These are phyloP conservation scores for Akebia trifoliata DNA, from an alignment of 164 flowering plant species.

Conservation along the genomic window DNA sequence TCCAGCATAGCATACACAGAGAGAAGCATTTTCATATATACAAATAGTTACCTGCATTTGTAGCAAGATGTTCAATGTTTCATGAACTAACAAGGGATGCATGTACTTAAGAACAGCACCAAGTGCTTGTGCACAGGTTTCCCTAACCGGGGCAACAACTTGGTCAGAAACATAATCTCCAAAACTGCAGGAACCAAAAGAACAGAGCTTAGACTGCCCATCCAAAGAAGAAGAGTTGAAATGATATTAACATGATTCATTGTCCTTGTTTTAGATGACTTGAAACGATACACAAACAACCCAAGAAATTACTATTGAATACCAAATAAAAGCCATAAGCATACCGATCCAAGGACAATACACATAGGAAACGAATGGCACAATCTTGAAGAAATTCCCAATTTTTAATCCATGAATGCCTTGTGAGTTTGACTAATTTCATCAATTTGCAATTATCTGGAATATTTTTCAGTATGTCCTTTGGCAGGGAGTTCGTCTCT, in stretches of 20 bases:
- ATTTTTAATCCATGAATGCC: constrained; percentile 75
- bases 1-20: constrained; percentile 7
- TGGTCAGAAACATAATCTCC: constrained; percentile 99
- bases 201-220: not conserved
- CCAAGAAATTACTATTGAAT: not conserved
- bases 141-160: constrained; percentile 99
- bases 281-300: not conserved
- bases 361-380: constrained; percentile 90
- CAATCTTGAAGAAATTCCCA: constrained; percentile 94
- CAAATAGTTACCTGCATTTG: constrained; percentile 82
- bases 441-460: constrained; percentile 48
- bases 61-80: constrained; percentile 72
- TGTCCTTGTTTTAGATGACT: not conserved
- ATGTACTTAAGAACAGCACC: constrained; percentile 94
- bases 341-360: constrained; percentile 89
- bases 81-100: constrained; percentile 77
- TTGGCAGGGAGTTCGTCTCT: constrained; percentile 21
- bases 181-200: constrained; percentile 47
- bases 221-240: not conserved
- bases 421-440: constrained; percentile 58
- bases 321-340: constrained; percentile 14
- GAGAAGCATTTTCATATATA: not conserved
- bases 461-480: constrained; percentile 26
- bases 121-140: constrained; percentile 98
- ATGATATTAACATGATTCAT: not conserved